Evolutionary conservation across 129 eudicot genomes (phyloP).

Genomic region (Flaveria brownii): DNA sequence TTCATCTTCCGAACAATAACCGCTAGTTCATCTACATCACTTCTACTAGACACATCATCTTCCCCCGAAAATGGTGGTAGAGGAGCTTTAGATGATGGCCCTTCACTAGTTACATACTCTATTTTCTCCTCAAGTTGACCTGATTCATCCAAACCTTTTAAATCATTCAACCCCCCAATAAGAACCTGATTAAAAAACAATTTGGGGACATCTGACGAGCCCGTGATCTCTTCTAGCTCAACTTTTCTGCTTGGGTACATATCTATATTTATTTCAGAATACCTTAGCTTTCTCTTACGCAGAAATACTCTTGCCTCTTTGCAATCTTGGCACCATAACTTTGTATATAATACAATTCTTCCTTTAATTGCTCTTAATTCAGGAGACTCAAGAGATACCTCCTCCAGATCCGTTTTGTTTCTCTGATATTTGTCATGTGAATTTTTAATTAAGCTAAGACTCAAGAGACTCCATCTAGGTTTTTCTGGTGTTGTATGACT

Average conservation of each 20-base stretch:
- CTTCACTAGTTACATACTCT: constrained; percentile 52
- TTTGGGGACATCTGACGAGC: constrained; percentile 55
- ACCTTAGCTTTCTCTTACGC: constrained; percentile 49
- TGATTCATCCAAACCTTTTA: constrained; percentile 53
- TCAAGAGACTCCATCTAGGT: constrained; percentile 40
- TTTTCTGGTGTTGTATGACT: constrained; percentile 12
- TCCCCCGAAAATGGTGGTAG: constrained; percentile 75
- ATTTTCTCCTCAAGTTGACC: constrained; percentile 65
- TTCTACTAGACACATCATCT: constrained; percentile 58
- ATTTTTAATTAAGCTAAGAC: constrained; percentile 36
- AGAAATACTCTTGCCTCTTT: constrained; percentile 54
- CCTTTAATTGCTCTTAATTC: constrained; percentile 55
- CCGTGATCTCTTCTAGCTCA: constrained; percentile 59
- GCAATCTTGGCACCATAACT: constrained; percentile 57
- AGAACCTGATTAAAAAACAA: constrained; percentile 65
- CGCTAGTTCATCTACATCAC: constrained; percentile 68
- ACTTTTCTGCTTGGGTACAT: constrained; percentile 58
- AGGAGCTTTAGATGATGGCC: constrained; percentile 68
- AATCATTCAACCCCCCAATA: constrained; percentile 56
- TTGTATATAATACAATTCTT: constrained; percentile 59
- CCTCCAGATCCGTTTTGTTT: constrained; percentile 38
- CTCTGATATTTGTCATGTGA: constrained; percentile 34
- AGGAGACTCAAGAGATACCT: constrained; percentile 27
- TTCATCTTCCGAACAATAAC: constrained; percentile 63
- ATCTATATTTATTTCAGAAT: constrained; percentile 64